Conservation (phyloP, 495 filamentous ascomycete species). For the Penicillium cinerascens region DNA sequence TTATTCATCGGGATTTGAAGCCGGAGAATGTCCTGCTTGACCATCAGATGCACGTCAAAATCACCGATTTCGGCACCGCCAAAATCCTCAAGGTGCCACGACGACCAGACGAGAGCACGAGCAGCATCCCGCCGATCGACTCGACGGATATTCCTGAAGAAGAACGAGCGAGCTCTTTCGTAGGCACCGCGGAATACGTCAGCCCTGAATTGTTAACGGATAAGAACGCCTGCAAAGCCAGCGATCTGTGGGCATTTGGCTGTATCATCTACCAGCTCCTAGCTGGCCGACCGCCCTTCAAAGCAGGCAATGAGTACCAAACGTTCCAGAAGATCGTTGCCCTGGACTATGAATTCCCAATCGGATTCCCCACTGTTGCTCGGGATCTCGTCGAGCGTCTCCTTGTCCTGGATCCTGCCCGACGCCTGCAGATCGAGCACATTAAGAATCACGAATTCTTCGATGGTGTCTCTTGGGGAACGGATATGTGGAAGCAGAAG, state of each 20-base stretch:
- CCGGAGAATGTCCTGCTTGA: slow-evolving; percentile 97
- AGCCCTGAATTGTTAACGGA: slow-evolving; percentile 93
- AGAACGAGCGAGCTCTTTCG: slow-evolving; percentile 86
- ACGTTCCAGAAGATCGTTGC: slow-evolving; percentile 98
- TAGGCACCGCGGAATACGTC: slow-evolving; percentile 98
- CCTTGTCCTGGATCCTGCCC: slow-evolving; percentile 83
- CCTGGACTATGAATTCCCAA: slow-evolving; percentile 90
- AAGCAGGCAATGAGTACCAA: slow-evolving; percentile 92
- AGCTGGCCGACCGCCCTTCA: slow-evolving; percentile 92
- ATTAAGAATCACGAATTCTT: slow-evolving; percentile 98
- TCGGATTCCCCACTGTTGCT: slow-evolving; percentile 83
- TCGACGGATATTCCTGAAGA: slow-evolving; percentile 57
- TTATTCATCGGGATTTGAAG: slow-evolving; percentile 96
- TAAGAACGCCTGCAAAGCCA: slow-evolving; percentile 96
- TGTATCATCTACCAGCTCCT: slow-evolving; percentile 98
- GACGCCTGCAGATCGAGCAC: slow-evolving; percentile 88
- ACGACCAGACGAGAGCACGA: slow-evolving; percentile 43
- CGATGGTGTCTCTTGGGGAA: slow-evolving; percentile 82
- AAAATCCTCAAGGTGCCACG: slow-evolving; percentile 77
- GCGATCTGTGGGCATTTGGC: slow-evolving; percentile 98
- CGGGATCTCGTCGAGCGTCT: slow-evolving; percentile 90
- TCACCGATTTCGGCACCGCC: slow-evolving; percentile 98
- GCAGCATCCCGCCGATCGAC: slow-evolving; percentile 47
- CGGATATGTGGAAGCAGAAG: slow-evolving; percentile 83
- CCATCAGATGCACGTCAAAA: slow-evolving; percentile 95